phyloP scores from a whole-genome alignment of 2,329 filamentous ascomycete genomes.

The Alternaria rosae region DNA sequence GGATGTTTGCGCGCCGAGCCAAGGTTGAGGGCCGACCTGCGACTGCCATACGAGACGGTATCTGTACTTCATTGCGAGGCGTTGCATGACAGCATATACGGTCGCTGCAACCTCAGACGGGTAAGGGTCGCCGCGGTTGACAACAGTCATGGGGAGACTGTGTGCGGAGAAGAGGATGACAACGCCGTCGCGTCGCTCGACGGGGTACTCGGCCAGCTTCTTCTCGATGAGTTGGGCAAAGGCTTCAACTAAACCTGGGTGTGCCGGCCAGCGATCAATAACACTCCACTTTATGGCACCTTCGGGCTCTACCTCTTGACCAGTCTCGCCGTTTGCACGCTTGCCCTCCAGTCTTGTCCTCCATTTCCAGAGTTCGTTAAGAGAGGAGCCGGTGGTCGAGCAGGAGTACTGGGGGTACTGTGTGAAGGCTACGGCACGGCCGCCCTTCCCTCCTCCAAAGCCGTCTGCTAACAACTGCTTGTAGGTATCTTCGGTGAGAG shows the following conservation, averaged over 20 bases:
- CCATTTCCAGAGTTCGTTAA: slow-evolving; percentile 99
- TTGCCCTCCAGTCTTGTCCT: slow-evolving; percentile 85
- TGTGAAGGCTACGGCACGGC: slow-evolving; percentile 93
- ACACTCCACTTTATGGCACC: slow-evolving; percentile 94
- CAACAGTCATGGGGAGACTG: slow-evolving; percentile 94
- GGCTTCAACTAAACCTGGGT: slow-evolving; percentile 86
- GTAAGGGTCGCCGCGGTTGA: slow-evolving; percentile 96
- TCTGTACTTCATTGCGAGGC: slow-evolving; percentile 84
- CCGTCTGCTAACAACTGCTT: slow-evolving; percentile 82
- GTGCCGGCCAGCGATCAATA: slow-evolving; percentile 96
- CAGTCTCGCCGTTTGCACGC: slow-evolving; percentile 56
- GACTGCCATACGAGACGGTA: slow-evolving; percentile 98
- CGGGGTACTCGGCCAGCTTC: slow-evolving; percentile 82
- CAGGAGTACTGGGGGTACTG: slow-evolving; percentile 99
- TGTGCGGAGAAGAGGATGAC: slow-evolving; percentile 94
- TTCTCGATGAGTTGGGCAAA: slow-evolving; percentile 92
- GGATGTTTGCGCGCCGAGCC: slow-evolving; percentile 93
- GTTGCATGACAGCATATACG: slow-evolving; percentile 95
- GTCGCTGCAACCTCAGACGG: slow-evolving; percentile 95
- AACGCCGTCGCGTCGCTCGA: slow-evolving; percentile 78
- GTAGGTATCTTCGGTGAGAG: slow-evolving; percentile 95
- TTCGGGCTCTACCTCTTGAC: slow-evolving; percentile 55
- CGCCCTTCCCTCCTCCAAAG: slow-evolving; percentile 88
- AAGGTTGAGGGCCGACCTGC: slow-evolving; percentile 92
- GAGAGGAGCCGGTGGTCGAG: slow-evolving; percentile 92